Evolutionary conservation across 495 filamentous ascomycete genomes (phyloP), one percentile per base, ranked within the genome.

Genomic region (Penicillium canariense): DNA sequence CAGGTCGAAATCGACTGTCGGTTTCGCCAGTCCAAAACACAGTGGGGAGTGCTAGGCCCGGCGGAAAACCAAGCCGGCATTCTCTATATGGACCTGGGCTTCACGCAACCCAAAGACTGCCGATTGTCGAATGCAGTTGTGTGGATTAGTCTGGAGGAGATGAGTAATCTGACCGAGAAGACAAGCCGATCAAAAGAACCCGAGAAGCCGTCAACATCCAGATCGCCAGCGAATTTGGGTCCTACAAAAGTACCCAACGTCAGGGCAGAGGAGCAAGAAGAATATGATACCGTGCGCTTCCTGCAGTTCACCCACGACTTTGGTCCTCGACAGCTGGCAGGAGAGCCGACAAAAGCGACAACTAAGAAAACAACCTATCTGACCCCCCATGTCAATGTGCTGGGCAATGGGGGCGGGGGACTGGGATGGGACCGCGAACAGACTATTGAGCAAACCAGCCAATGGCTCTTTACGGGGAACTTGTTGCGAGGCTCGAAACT

Each of bases 1-100:
- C 28, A 50, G 31, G 52, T 55, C 52, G 22, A 42, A 25, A 46
- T 49, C n/a, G 45, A 55, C 42, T 55, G 52, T 40, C 44, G 52
- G 17, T 50, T 55, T 32, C 42, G 52, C 25, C 32, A 36, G 11
- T 48, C 43, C 1, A 38, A 55, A 32, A 50, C 52, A 11, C n/a
- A 48, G 46, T 55, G 52, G 52, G 52, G 46, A 22, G 31, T 49
- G 22, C 17, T 50, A 5, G 42, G 52, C 4, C 42, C 20, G 2
- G 28, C 26, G 4, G 20, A 55, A 11, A 38, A 42, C 25, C 52
- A 30, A 3, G 52, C 44, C 12, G 52, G 52, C 11, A 48, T 55
- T 39, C n/a, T 55, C 8, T 55, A 55, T 44, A 55, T 48, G 52
- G 52, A 49, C 27, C 32, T 55, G 17, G 18, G 4, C 28, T 55